Base-by-base conservation (phyloP, 164 flowering plant species). In the Umbellularia californica region DNA sequence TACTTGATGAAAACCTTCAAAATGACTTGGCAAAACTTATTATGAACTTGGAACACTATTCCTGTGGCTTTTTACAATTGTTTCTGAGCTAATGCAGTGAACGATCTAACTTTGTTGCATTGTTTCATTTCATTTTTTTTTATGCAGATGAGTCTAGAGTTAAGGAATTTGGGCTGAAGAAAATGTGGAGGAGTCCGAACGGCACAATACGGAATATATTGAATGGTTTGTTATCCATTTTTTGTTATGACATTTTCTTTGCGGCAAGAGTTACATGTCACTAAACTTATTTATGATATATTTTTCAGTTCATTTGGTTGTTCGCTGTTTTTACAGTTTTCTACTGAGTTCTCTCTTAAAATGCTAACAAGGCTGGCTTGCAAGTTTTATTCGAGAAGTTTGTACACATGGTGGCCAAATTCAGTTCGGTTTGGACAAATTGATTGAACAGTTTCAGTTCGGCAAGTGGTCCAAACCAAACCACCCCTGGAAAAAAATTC, bases 101-200 rank as follows among this genome's bases (percentile, higher is more conserved):
- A 20, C 58, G 69, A 67, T 69, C 27, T 75, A 41, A 24, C 63
- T 70, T 69, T 41, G 19, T 10, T 25, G 70, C 15, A n/a, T 67
- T 25, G 27, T 67, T 25, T 27, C 22, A 47, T 72, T 68, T 68
- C 67, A 27, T 73, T 9, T n/a, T n/a, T n/a, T n/a, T n/a, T 51
- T 72, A 68, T 64, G 69, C 89, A 95, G 98, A 95, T 86, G 97
- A 93, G 77, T 79, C 87, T 72, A 87, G 98, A 81, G 94, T 95
- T 68, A 91, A 89, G 78, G 98, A 95, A 76, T 95, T 91, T 83
- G 93, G 91, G 58, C 83, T 95, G 75, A 95, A 95, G 82, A 58
- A 90, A 50, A 91, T 95, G 95, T 95, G 97, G 97, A 91, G 87
- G 80, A 95, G 97, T 77, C 98, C 97, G 65, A 91, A 95, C 79